These are phyloP conservation scores for Oryza rufipogon DNA, from an alignment of 176 grass and related monocot species.

Conservation along the genomic window DNA sequence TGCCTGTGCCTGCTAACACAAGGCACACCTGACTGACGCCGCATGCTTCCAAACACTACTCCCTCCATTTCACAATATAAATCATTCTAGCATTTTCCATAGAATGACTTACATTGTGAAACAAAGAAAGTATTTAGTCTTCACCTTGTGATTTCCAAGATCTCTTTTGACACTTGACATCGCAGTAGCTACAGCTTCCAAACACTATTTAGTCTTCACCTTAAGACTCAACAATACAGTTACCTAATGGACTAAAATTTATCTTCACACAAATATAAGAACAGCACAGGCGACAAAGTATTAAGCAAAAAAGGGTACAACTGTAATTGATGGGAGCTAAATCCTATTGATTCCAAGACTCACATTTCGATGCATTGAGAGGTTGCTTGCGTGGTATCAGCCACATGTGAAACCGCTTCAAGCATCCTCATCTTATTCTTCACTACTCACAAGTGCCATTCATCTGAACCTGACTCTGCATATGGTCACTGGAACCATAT, in stretches of 20 bases:
- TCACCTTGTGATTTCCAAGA: neutral
- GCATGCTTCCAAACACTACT: neutral
- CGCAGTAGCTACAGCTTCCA: neutral
- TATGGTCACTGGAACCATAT: neutral
- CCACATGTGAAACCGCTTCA: constrained; percentile 18
- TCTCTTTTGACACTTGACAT: neutral
- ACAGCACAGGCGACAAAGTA: constrained; percentile 31
- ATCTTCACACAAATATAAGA: neutral
- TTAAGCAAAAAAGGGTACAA: neutral
- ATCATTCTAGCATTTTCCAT: too few species aligned
- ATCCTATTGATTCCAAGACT: constrained; percentile 13
- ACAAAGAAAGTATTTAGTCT: too few species aligned
- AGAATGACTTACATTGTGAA: too few species aligned
- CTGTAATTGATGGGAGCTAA: constrained; percentile 22
- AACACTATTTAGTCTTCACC: neutral
- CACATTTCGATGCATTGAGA: constrained; percentile 22
- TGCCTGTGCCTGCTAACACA: neutral
- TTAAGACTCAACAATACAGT: neutral
- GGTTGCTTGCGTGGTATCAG: neutral
- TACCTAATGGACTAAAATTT: neutral
- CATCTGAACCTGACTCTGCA: neutral
- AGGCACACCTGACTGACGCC: constrained; percentile 6
- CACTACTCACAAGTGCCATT: constrained; percentile 22
- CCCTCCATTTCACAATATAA: too few species aligned
- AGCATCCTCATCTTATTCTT: constrained; percentile 37